A percentile compares a stretch with the other conserved stretches of the same genome.
phyloP scores from a whole-genome alignment of 2,329 filamentous ascomycete species.

The Didymosphaeria variabile region DNA sequence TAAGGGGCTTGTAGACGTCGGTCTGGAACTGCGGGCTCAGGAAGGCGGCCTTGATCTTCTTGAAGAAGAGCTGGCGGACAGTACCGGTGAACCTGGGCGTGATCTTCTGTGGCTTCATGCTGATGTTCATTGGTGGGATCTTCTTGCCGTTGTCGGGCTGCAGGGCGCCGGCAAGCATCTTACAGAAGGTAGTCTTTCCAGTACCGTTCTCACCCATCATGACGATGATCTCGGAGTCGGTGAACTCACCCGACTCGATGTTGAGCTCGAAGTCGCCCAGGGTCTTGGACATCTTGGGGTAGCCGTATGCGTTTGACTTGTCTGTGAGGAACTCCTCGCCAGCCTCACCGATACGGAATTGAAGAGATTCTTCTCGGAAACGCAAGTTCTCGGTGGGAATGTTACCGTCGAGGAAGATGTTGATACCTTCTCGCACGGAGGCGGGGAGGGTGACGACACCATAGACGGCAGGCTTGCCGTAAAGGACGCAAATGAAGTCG shows the following conservation, averaged over 20 bases:
- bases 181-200: constrained; percentile 99
- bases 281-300: constrained; percentile 92
- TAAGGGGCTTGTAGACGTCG: constrained; percentile 98
- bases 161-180: constrained; percentile 89
- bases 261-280: constrained; percentile 86
- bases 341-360: constrained; percentile 91
- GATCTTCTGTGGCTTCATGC: constrained; percentile 99
- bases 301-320: constrained; percentile 83
- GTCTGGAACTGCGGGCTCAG: constrained; percentile 98
- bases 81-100: constrained; percentile 98
- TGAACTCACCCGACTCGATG: constrained; percentile 86
- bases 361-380: constrained; percentile 95
- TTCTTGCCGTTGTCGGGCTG: constrained; percentile 84
- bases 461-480: constrained; percentile 93
- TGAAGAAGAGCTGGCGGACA: constrained; percentile 98
- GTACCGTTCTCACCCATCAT: constrained; percentile 99
- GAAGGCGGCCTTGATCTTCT: constrained; percentile 98
- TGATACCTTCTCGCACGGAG: constrained; percentile 98
- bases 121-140: constrained; percentile 94
- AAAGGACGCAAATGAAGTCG: constrained; percentile 97
- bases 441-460: constrained; percentile 96
- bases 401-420: constrained; percentile 98
- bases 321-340: constrained; percentile 88
- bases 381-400: constrained; percentile 98
- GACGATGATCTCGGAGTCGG: constrained; percentile 97